Base-by-base conservation (phyloP, 331 rosid genomes). In the Phaseolus coccineus region DNA sequence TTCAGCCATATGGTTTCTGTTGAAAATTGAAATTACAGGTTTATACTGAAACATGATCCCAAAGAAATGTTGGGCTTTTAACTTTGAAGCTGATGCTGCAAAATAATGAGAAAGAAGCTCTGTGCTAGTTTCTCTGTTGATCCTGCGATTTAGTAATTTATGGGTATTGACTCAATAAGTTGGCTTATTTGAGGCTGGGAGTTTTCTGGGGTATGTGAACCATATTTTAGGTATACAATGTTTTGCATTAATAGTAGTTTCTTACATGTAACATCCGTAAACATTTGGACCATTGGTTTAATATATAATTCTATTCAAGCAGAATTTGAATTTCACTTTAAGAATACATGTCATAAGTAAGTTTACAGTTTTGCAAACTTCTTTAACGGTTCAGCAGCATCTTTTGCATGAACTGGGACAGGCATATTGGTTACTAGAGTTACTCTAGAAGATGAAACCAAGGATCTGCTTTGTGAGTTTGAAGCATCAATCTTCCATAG, bases 361-460 rank as follows among this genome's bases (percentile, higher is more conserved):
- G 57, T 77, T 77, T 87, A 88, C 71, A 88, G 46, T 73, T 82
- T 88, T 19, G 97, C 88, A 52, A 77, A 84, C 85, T 76, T 87
- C 85, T 85, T 89, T 81, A 95, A 91, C 33, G 10, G 7, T 7
- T 84, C 61, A 10, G 37, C 79, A 0, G 90, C 94, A 3, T 89
- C 86, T 85, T 87, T 87, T 35, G 89, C 89, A 55, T 91, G 73
- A 56, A 85, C 85, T 30, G 99, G 93, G 61, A 95, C 88, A 0
- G 87, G 83, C 96, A 95, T 72, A 80, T 91, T 95, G 87, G 82
- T 76, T 37, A 91, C 14, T 25, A 93, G 96, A 63, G 99, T 91
- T 6, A 95, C 97, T 77, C 94, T 85, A 14, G 99, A 89, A 28
- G 97, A 81, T 28, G 99, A 77, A 73, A 90, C 83, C 77, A 92